phyloP scores from a whole-genome alignment of 2,329 filamentous ascomycete genomes.

The Exutisphaerella laricina region DNA sequence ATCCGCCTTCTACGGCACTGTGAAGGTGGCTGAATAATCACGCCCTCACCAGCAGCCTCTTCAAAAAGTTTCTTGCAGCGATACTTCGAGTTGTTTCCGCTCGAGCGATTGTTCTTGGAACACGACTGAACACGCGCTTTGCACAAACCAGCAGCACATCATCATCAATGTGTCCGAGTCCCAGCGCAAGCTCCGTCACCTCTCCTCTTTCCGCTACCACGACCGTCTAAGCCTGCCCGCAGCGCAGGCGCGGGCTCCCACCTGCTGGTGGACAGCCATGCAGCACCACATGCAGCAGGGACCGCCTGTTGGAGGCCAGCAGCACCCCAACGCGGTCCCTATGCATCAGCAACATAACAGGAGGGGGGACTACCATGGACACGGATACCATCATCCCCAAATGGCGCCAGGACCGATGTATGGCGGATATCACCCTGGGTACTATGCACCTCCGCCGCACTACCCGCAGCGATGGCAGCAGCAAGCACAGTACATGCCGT shows the following conservation, averaged over 20 bases:
- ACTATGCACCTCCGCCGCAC: conserved; percentile 36
- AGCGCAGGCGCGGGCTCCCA: not conserved
- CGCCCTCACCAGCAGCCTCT: too few relatives aligned
- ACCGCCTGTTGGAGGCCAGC: not conserved
- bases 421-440: conserved; percentile 30
- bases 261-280: conserved; percentile 1
- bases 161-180: not conserved
- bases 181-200: not conserved
- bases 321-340: not conserved
- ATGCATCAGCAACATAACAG: conserved; percentile 3
- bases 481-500: conserved; percentile 33
- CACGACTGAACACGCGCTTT: conserved; percentile 33
- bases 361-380: conserved; percentile 2
- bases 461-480: conserved; percentile 31
- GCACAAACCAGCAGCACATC: conserved; percentile 5
- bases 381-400: conserved; percentile 1
- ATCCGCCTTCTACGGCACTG: too few relatives aligned
- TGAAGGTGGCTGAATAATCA: too few relatives aligned
- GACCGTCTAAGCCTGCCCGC: not conserved
- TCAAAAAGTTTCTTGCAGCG: too few relatives aligned
- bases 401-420: conserved; percentile 2
- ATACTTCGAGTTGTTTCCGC: too few relatives aligned
- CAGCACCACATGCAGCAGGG: conserved; percentile 1
- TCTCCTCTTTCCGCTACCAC: not conserved
- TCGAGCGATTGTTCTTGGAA: conserved; percentile 27